Conservation (phyloP, 2,329 filamentous ascomycete genomes). For the Fusarium sp. region DNA sequence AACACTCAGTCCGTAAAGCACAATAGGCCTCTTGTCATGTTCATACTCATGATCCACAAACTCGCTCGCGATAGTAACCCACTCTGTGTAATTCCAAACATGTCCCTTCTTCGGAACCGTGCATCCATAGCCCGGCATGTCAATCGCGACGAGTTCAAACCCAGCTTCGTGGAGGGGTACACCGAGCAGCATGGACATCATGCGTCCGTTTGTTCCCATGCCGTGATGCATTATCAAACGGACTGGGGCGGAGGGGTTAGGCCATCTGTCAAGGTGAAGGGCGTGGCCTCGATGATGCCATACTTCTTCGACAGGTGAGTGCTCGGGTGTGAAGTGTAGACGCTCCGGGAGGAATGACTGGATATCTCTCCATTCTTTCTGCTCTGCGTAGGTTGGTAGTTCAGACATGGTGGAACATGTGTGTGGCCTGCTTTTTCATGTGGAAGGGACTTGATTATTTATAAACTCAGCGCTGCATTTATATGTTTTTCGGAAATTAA, state of each 20-base stretch:
- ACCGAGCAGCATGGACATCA: conserved; percentile 28
- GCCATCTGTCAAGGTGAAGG: conserved; percentile 24
- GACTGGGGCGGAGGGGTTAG: not conserved
- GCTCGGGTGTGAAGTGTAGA: conserved; percentile 1
- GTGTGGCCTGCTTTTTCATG: accelerated
- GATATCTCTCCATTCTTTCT: conserved; percentile 14
- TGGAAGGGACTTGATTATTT: not conserved
- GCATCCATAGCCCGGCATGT: conserved; percentile 19
- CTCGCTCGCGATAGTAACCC: conserved; percentile 5
- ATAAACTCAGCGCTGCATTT: not conserved
- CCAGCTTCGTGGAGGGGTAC: conserved; percentile 17
- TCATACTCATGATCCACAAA: conserved; percentile 12
- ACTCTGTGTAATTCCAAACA: not conserved
- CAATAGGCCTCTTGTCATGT: not conserved
- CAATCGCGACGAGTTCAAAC: conserved; percentile 8
- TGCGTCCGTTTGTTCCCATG: conserved; percentile 19
- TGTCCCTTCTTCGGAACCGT: not conserved
- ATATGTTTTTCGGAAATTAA: too few species aligned
- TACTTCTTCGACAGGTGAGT: conserved; percentile 14
- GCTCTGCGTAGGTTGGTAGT: not conserved
- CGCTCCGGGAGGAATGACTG: conserved; percentile 12
- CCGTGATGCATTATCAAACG: conserved; percentile 21
- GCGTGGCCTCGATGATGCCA: conserved; percentile 19
- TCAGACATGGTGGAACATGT: not conserved
- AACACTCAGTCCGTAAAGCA: not conserved